phyloP scores from a whole-genome alignment of 352 stramenopile species.

The Phytophthora brassicae region DNA sequence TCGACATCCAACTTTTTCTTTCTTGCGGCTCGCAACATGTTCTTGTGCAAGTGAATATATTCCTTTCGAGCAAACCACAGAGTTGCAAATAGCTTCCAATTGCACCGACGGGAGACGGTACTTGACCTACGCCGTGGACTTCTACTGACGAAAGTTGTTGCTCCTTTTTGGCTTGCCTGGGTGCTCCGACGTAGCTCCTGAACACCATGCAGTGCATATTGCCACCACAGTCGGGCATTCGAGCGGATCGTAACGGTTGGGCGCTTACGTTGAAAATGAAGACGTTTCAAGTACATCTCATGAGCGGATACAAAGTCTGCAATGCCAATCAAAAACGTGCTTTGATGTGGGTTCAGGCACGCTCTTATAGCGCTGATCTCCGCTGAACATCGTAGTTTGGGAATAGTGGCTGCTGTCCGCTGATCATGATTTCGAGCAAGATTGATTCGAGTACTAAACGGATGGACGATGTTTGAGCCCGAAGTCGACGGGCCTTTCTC shows the following conservation, averaged over 20 bases:
- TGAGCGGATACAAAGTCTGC: constrained; percentile 80
- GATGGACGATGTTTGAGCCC: constrained; percentile 66
- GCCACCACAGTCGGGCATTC: constrained; percentile 69
- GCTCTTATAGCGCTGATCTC: constrained; percentile 71
- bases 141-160: not conserved
- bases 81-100: constrained; percentile 66
- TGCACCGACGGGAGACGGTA: constrained; percentile 22
- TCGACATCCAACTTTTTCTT: constrained; percentile 69
- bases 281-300: constrained; percentile 81
- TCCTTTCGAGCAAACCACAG: constrained; percentile 64
- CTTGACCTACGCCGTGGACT: constrained; percentile 9
- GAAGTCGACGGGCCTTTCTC: constrained; percentile 17
- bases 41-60: constrained; percentile 81
- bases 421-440: constrained; percentile 83
- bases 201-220: constrained; percentile 74
- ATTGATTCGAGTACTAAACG: constrained; percentile 75
- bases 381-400: constrained; percentile 63
- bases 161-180: constrained; percentile 7
- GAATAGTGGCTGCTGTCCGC: constrained; percentile 63
- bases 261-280: constrained; percentile 72
- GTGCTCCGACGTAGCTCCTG: constrained; percentile 50
- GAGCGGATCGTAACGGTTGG: constrained; percentile 49
- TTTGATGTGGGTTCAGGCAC: constrained; percentile 68
- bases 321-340: constrained; percentile 77
- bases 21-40: constrained; percentile 52